Base-by-base conservation (phyloP, 441 rosid species). In the Brassica balearica region DNA sequence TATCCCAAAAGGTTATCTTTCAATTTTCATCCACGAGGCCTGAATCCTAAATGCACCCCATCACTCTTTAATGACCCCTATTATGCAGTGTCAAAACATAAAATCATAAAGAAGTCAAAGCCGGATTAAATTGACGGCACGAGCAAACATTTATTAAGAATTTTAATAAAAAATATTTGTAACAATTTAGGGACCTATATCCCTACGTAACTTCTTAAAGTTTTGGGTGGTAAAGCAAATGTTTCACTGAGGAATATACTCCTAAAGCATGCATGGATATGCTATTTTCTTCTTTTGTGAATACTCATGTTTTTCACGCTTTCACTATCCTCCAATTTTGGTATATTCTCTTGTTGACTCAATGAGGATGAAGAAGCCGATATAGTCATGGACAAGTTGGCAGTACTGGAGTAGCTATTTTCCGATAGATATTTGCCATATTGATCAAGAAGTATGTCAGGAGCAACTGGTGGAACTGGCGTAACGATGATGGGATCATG, bases 371-470 rank as follows among this genome's bases (percentile, higher is more conserved):
- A 25, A 25, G 27, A 25, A 25, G 27, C 27, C 1, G 74, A 73
- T 70, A 62, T 68, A 36, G 51, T 68, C 75, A 73, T 68, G 8
- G 71, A 73, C 4, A 62, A 53, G 59, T 14, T 69, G 19, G 27
- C 51, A 25, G 27, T 4, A 25, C 53, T 0, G 0, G 69, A 14
- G n/a, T 72, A 69, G 14, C 73, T 48, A 61, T 48, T 68, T 61
- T 6, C 9, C 10, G 51, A 9, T 55, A 36, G 66, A 69, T 36
- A 63, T 4, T 63, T 70, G n/a, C 82, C 71, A n/a, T 68, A 79
- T 63, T 55, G 82, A 74, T 79, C 82, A 74, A 73, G 75, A 62
- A 79, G 82, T 73, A 62, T 68, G 65, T 73, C 82, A 38, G 78
- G 78, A 53, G 82, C 61, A 63, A 68, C 11, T 6, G 71, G 3